Conservation (phyloP, 495 filamentous ascomycete genomes). For the Zalerion maritima region DNA sequence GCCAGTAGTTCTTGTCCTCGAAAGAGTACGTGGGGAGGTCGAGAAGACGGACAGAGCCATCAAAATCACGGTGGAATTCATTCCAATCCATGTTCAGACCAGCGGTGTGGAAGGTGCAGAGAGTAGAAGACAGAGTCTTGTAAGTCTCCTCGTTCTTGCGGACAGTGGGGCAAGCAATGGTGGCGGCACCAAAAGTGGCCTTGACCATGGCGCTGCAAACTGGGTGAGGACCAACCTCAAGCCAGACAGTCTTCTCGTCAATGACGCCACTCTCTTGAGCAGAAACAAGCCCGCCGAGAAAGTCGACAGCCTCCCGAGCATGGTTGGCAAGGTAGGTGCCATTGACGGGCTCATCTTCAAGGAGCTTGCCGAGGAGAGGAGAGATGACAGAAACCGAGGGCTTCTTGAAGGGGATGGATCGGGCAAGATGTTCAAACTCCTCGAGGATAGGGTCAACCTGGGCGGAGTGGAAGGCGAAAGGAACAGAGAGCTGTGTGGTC, state of each 20-base stretch:
- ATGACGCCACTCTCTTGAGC: slow-evolving; percentile 34
- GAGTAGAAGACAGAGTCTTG: slow-evolving; percentile 44
- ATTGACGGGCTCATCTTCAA: slow-evolving; percentile 41
- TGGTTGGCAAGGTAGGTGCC: slow-evolving; percentile 50
- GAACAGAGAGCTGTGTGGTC: slow-evolving; percentile 53
- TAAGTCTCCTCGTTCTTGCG: slow-evolving; percentile 42
- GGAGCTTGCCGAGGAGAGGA: slow-evolving; percentile 45
- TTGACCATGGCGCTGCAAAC: slow-evolving; percentile 58
- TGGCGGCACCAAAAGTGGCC: slow-evolving; percentile 42
- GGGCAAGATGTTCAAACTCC: slow-evolving; percentile 44
- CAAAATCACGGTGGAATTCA: slow-evolving; percentile 65
- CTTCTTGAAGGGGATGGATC: slow-evolving; percentile 40
- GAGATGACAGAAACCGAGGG: slow-evolving; percentile 60
- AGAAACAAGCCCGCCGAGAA: slow-evolving; percentile 46
- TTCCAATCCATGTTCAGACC: slow-evolving; percentile 63
- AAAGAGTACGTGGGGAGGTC: slow-evolving; percentile 62
- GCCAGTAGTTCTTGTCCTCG: slow-evolving; percentile 74
- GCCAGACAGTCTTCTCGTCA: slow-evolving; percentile 40
- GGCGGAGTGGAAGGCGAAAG: slow-evolving; percentile 69
- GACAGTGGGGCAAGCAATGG: slow-evolving; percentile 41
- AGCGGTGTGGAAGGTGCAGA: slow-evolving; percentile 45
- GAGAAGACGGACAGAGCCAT: slow-evolving; percentile 42
- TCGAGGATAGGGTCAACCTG: slow-evolving; percentile 68
- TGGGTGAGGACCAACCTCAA: slow-evolving; percentile 59
- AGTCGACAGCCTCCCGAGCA: slow-evolving; percentile 59